Evolutionary conservation across 1,284 basidiomycete species (phyloP).

Genomic region (Neolentinus lepideus): DNA sequence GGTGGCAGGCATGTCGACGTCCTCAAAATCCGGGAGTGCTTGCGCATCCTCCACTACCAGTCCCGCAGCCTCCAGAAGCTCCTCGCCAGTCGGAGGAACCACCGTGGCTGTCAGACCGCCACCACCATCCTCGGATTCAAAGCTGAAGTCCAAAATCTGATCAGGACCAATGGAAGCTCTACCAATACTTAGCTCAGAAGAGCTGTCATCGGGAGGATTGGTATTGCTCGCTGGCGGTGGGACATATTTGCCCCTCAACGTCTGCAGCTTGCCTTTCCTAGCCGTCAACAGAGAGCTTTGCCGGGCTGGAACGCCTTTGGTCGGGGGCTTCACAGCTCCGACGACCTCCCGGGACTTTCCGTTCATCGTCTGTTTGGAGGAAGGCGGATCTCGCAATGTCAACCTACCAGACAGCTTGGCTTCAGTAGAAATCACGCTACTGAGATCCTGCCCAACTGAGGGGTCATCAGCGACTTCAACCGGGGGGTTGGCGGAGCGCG

Average conservation of each 20-base stretch:
- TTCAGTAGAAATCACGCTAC: neutral
- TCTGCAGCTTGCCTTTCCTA: conserved; percentile 13
- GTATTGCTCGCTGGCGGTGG: neutral
- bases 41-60: conserved; percentile 26
- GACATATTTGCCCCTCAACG: conserved; percentile 8
- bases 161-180: neutral
- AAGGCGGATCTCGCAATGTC: neutral
- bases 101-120: neutral
- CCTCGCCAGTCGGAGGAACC: conserved; percentile 29
- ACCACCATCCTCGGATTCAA: conserved; percentile 4
- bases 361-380: neutral
- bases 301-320: neutral
- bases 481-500: conserved; percentile 40
- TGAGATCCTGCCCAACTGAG: conserved; percentile 18
- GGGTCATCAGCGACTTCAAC: conserved; percentile 42
- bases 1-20: conserved; percentile 17
- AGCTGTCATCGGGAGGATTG: neutral
- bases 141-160: neutral
- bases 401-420: neutral
- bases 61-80: conserved; percentile 41
- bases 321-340: neutral
- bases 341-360: neutral
- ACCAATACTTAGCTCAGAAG: neutral
- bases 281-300: conserved; percentile 12
- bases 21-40: conserved; percentile 49